Evolutionary conservation across 176 grass and related monocot genomes (phyloP).

Genomic region (Zoysia pacifica): DNA sequence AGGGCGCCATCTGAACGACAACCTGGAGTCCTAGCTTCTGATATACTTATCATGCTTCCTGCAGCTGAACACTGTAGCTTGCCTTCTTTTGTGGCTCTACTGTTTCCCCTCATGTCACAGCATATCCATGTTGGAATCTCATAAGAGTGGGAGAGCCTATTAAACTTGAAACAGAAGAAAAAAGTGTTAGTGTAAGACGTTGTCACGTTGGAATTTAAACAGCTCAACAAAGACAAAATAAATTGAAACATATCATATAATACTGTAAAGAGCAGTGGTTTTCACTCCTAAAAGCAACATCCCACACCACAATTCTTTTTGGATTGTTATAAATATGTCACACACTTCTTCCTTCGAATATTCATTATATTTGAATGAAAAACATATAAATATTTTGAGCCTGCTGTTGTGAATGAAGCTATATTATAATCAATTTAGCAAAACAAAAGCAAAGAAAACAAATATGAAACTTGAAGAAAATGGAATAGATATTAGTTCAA

Average conservation of each 20-base stretch:
- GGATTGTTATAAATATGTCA: conserved; percentile 12
- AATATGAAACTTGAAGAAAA: conserved; percentile 15
- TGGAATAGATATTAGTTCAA: conserved; percentile 8
- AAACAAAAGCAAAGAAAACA: background rate
- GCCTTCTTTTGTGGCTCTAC: conserved; percentile 46
- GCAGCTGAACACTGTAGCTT: conserved; percentile 44
- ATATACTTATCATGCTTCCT: conserved; percentile 11
- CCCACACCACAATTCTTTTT: background rate
- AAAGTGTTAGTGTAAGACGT: conserved; percentile 13
- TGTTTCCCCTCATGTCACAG: conserved; percentile 81
- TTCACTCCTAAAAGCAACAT: background rate
- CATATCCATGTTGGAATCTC: conserved; percentile 90
- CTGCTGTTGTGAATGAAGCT: background rate
- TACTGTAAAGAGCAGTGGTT: background rate
- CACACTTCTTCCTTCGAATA: background rate
- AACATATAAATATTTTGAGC: background rate
- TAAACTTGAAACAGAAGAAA: conserved; percentile 65
- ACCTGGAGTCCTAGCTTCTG: conserved; percentile 32
- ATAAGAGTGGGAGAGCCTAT: conserved; percentile 69
- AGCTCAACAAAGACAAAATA: background rate
- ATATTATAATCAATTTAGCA: background rate
- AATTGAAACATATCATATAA: conserved; percentile 6
- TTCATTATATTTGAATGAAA: conserved; percentile 1
- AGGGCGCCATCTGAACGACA: conserved; percentile 25
- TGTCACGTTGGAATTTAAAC: conserved; percentile 6